A percentile compares a stretch with the other conserved stretches of the same genome.
Evolutionary conservation across 768 basidiomycete genomes (phyloP).

Genomic region (Pleurotus ostreatus): DNA sequence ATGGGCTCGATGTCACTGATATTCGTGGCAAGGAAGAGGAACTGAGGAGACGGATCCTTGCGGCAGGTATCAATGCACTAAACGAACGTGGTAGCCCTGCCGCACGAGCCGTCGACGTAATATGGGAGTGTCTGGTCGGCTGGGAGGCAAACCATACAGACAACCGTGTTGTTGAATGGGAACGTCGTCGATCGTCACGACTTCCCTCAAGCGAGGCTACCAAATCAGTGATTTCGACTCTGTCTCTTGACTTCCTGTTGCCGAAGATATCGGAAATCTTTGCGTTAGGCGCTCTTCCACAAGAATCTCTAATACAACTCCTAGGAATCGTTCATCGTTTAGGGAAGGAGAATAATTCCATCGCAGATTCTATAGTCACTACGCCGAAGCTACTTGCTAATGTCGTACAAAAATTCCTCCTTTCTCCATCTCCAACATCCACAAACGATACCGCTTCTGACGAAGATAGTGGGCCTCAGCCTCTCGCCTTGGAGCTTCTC

Average conservation of each 20-base stretch:
- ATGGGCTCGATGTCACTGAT: constrained; percentile 30
- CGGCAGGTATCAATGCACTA: constrained; percentile 64
- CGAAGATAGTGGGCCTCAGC: constrained; percentile 27
- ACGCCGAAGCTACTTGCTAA: constrained; percentile 49
- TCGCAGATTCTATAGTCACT: constrained; percentile 47
- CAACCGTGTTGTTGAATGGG: constrained; percentile 41
- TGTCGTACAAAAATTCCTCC: constrained; percentile 53
- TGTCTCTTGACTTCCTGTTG: constrained; percentile 43
- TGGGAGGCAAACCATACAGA: constrained; percentile 40
- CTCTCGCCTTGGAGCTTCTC: constrained; percentile 55
- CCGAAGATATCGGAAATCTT: constrained; percentile 43
- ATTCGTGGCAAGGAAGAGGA: constrained; percentile 37
- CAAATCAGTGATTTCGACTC: constrained; percentile 19
- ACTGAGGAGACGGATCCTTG: constrained; percentile 59
- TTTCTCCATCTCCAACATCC: constrained; percentile 43
- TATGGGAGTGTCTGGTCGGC: constrained; percentile 72
- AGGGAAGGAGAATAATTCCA: constrained; percentile 50
- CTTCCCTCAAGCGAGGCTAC: constrained; percentile 17
- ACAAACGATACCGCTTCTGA: constrained; percentile 26
- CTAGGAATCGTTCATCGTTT: constrained; percentile 58
- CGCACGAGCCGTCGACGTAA: constrained; percentile 60
- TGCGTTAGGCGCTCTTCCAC: constrained; percentile 37
- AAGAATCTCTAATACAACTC: constrained; percentile 50
- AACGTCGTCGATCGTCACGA: constrained; percentile 15
- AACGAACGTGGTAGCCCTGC: constrained; percentile 64